phyloP scores from a whole-genome alignment of 1,139 yeast species.

The Magnusiomyces paraingens region DNA sequence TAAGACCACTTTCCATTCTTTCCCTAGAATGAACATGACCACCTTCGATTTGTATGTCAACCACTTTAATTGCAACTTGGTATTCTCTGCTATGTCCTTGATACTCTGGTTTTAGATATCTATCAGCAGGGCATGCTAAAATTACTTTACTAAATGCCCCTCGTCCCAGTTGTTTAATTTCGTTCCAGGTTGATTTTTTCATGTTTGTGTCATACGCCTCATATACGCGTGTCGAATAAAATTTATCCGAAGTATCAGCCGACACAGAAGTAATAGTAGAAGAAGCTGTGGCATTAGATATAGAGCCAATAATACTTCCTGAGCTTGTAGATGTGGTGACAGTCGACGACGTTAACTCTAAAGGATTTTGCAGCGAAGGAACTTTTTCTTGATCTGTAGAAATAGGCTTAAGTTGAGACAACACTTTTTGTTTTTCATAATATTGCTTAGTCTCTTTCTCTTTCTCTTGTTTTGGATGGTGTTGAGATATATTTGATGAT shows the following conservation, averaged over 20 bases:
- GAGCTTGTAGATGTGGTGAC: slow-evolving; percentile 6
- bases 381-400: neutral
- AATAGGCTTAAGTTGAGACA: too few relatives aligned
- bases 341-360: neutral
- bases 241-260: neutral
- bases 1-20: slow-evolving; percentile 60
- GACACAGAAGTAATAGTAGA: neutral
- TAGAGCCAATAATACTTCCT: slow-evolving; percentile 2
- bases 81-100: slow-evolving; percentile 31
- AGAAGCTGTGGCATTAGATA: neutral
- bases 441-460: too few relatives aligned
- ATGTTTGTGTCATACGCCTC: slow-evolving; percentile 27
- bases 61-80: slow-evolving; percentile 37
- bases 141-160: slow-evolving; percentile 39
- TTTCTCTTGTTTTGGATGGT: too few relatives aligned
- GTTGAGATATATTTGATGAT: too few relatives aligned
- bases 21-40: slow-evolving; percentile 32
- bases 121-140: slow-evolving; percentile 30
- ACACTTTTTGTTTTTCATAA: too few relatives aligned
- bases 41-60: slow-evolving; percentile 22
- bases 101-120: slow-evolving; percentile 35
- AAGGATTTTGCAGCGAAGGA: neutral
- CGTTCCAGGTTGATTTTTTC: slow-evolving; percentile 31
- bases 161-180: slow-evolving; percentile 32
- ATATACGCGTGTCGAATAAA: slow-evolving; percentile 17